Percentiles rank a stretch among this genome's conserved stretches.
These are phyloP conservation scores for Eucalyptus sp. DNA, from an alignment of 345 rosid species.

Conservation along the genomic window DNA sequence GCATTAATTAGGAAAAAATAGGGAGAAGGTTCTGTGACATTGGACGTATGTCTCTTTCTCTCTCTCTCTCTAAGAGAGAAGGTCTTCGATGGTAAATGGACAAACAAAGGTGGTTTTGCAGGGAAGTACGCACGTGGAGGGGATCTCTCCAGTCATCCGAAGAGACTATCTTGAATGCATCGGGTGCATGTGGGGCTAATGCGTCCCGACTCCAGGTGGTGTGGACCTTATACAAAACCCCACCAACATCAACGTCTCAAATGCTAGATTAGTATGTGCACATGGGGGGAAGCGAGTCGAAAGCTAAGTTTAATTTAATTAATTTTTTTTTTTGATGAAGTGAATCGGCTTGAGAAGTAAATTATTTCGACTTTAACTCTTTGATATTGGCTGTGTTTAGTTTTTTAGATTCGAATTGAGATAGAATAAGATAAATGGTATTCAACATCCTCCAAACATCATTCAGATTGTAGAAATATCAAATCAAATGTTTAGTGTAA, in stretches of 20 bases:
- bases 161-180: neutral
- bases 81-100: neutral
- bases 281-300: too few species aligned
- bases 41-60: neutral
- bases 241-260: neutral
- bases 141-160: neutral
- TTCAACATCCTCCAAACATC: too few species aligned
- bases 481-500: too few species aligned
- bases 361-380: neutral
- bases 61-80: too few species aligned
- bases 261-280: neutral
- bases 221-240: neutral
- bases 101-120: neutral
- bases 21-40: neutral
- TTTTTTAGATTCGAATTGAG: too few species aligned
- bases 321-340: rapidly evolving
- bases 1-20: neutral
- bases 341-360: neutral
- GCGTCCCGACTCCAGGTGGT: neutral
- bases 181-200: too few species aligned
- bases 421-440: too few species aligned
- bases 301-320: neutral
- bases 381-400: too few species aligned
- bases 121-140: neutral
- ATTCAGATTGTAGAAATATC: rapidly evolving